Percentiles rank a stretch among this genome's conserved stretches.
Evolutionary conservation across 2,329 filamentous ascomycete genomes (phyloP).

Genomic region (Nannizziopsis arthrosporioides): DNA sequence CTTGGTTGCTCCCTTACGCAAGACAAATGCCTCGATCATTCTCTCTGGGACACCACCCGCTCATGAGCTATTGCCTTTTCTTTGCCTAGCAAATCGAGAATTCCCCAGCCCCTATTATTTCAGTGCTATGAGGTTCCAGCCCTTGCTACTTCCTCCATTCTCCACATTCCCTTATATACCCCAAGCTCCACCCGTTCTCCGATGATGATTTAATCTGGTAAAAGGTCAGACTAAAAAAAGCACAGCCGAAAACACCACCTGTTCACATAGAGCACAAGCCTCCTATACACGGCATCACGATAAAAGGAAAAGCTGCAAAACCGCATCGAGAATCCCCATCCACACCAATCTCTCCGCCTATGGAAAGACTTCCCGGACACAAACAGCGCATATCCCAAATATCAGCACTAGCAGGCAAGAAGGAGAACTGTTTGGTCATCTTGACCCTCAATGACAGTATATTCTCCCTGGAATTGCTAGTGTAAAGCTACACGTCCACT

Average conservation of each 20-base stretch:
- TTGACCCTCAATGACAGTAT: neutral
- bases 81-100: too few relatives aligned
- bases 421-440: neutral
- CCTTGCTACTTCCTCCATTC: neutral
- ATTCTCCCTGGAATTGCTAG: conserved; percentile 6
- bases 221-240: conserved; percentile 33
- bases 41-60: too few relatives aligned
- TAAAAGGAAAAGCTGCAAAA: neutral
- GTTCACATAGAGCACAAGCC: neutral
- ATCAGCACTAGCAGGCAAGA: conserved; percentile 8
- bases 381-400: neutral
- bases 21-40: too few relatives aligned
- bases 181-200: conserved; percentile 21
- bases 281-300: too few relatives aligned
- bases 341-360: neutral
- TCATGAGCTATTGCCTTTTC: too few relatives aligned
- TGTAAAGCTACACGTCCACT: conserved; percentile 19
- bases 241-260: conserved; percentile 1
- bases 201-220: conserved; percentile 35
- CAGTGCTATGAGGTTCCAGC: neutral
- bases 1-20: too few relatives aligned
- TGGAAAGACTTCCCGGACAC: neutral
- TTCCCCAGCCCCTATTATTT: too few relatives aligned
- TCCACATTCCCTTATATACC: neutral
- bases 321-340: neutral